These are phyloP conservation scores for Amanita rubescens DNA, from an alignment of 768 basidiomycete species.

Conservation along the genomic window DNA sequence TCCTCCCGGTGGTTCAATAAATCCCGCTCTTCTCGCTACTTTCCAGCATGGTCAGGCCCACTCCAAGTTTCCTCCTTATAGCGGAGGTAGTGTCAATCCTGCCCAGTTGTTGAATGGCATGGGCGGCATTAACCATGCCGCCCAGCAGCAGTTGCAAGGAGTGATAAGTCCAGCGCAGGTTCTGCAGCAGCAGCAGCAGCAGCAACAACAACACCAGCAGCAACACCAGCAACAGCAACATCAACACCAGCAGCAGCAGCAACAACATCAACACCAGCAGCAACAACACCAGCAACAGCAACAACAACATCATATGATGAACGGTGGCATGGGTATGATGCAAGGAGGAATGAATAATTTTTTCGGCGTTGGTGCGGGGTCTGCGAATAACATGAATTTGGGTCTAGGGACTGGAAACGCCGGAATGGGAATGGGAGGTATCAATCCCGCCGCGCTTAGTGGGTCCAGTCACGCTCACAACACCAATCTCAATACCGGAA, in stretches of 20 bases:
- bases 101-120: conserved; percentile 12
- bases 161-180: conserved; percentile 30
- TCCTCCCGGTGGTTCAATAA: conserved; percentile 17
- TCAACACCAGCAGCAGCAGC: conserved; percentile 13
- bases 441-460: conserved; percentile 15
- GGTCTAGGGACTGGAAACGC: conserved; percentile 6
- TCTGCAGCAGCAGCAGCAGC: conserved; percentile 23
- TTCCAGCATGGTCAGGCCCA: conserved; percentile 20
- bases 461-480: neutral
- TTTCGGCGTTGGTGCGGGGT: conserved; percentile 9
- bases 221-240: conserved; percentile 20
- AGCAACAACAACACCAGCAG: conserved; percentile 18
- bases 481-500: conserved; percentile 1
- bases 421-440: conserved; percentile 13
- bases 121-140: conserved; percentile 1
- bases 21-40: conserved; percentile 26
- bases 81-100: conserved; percentile 6
- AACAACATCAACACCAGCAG: conserved; percentile 21
- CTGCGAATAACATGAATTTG: conserved; percentile 14
- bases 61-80: conserved; percentile 4
- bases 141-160: conserved; percentile 11
- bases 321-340: conserved; percentile 8
- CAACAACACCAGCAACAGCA: conserved; percentile 20
- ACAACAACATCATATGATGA: conserved; percentile 12
- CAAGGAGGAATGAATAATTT: conserved; percentile 6